Percentiles rank a stretch among this genome's conserved stretches.
Conservation (phyloP, 1,284 basidiomycete species). For the Irpex rosettiformis region DNA sequence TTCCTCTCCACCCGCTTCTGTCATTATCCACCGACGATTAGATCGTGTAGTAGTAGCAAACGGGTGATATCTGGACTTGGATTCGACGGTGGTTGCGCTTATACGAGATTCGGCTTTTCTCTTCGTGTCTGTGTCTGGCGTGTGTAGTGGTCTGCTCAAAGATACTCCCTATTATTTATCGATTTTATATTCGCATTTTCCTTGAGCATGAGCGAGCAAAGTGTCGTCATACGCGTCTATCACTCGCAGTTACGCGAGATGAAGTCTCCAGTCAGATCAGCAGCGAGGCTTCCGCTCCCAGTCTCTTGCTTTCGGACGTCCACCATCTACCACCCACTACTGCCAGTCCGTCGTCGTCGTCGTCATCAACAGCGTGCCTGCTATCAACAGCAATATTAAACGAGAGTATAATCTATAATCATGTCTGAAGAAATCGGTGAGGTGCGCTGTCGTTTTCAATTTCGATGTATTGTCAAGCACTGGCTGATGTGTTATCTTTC, state of each 20-base stretch:
- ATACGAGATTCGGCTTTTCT: neutral
- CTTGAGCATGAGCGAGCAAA: too few species aligned
- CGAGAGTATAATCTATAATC: neutral
- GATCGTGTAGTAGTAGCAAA: neutral
- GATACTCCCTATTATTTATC: neutral
- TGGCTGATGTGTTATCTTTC: neutral
- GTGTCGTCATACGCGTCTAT: slow-evolving; percentile 4
- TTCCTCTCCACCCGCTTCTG: neutral
- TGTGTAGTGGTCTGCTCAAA: neutral
- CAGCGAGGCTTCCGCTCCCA: neutral
- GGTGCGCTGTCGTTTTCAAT: neutral
- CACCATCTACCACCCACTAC: neutral
- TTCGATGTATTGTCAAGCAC: neutral
- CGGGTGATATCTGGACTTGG: too few species aligned
- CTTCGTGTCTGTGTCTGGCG: neutral
- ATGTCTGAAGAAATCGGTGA: slow-evolving; percentile 12
- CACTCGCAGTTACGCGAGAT: neutral
- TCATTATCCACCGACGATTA: too few species aligned
- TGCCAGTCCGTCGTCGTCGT: neutral
- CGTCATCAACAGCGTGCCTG: neutral
- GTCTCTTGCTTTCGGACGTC: neutral
- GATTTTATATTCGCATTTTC: neutral
- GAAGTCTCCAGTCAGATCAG: neutral
- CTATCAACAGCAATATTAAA: neutral
- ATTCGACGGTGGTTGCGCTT: neutral